Conservation (phyloP, 805 yeast species). For the Spathaspora gorwiae region DNA sequence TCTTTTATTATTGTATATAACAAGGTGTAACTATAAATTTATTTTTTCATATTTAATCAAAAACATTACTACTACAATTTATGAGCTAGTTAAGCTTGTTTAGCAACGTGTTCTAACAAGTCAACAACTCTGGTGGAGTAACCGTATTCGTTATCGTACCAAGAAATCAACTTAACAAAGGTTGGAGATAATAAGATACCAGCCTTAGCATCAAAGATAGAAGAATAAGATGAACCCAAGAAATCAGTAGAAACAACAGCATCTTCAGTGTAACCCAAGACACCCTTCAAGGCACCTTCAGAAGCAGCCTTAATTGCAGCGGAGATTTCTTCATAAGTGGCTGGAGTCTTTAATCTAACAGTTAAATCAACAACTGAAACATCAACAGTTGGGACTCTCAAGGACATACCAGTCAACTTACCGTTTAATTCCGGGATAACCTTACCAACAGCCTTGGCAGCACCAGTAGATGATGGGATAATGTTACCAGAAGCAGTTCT, state of each 20-base stretch:
- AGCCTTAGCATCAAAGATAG: slow-evolving; percentile 87
- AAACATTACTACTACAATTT: not conserved
- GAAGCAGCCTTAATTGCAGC: slow-evolving; percentile 71
- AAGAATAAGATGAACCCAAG: slow-evolving; percentile 77
- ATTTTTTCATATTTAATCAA: not conserved
- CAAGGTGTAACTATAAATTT: not conserved
- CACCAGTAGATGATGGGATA: slow-evolving; percentile 95
- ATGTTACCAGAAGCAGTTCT: slow-evolving; percentile 95
- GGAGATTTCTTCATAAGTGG: slow-evolving; percentile 81
- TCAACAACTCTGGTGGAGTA: slow-evolving; percentile 96
- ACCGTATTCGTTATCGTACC: slow-evolving; percentile 97
- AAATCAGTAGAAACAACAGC: slow-evolving; percentile 90
- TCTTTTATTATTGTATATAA: not conserved
- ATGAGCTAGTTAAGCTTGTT: slow-evolving; percentile 15
- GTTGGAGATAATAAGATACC: slow-evolving; percentile 84
- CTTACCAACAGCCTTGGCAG: slow-evolving; percentile 96
- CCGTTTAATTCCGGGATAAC: slow-evolving; percentile 89
- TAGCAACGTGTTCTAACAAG: slow-evolving; percentile 76
- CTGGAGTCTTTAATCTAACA: slow-evolving; percentile 68
- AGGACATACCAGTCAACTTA: slow-evolving; percentile 89
- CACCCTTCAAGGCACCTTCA: slow-evolving; percentile 73
- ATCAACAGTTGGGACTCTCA: slow-evolving; percentile 92
- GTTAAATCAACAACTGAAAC: slow-evolving; percentile 93
- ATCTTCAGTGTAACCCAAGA: slow-evolving; percentile 87
- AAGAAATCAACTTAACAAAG: slow-evolving; percentile 85